Percentiles rank a stretch among this genome's conserved stretches.
Conservation (phyloP, 257 asterid genomes). For the Nicotiana attenuata region DNA sequence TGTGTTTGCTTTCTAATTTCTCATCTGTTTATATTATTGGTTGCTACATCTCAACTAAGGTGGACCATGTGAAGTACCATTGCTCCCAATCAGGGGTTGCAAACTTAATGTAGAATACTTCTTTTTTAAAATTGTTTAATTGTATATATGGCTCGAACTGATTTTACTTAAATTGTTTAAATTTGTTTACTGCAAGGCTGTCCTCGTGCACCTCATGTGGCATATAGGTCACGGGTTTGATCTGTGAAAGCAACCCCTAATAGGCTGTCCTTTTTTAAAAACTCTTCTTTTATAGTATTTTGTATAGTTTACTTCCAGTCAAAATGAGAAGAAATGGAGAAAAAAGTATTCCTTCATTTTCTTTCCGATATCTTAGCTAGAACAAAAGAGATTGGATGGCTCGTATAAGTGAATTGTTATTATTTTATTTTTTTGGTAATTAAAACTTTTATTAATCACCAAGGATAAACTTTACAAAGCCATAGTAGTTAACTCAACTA, state of each 20-base stretch:
- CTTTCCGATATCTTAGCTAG: not conserved
- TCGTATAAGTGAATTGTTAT: not conserved
- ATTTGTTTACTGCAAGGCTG: no score
- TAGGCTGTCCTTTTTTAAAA: not conserved
- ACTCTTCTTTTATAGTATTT: not conserved
- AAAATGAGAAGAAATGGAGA: not conserved
- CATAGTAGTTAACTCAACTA: no score
- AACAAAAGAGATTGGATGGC: not conserved
- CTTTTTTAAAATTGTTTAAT: not conserved
- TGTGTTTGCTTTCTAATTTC: not conserved
- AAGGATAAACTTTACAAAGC: no score
- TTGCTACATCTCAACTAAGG: not conserved
- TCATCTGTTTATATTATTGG: not conserved
- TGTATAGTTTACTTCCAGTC: not conserved
- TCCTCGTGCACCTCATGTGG: no score
- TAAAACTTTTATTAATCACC: no score
- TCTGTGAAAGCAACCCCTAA: no score
- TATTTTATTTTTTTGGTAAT: not conserved
- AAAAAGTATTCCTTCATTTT: not conserved
- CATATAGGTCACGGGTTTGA: no score
- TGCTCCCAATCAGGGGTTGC: not conserved
- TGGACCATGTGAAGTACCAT: not conserved
- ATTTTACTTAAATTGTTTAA: no score
- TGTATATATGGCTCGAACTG: no score
- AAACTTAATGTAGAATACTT: not conserved